These are phyloP conservation scores for Salinomyces thailandicus DNA, from an alignment of 2,329 filamentous ascomycete species.

Conservation along the genomic window DNA sequence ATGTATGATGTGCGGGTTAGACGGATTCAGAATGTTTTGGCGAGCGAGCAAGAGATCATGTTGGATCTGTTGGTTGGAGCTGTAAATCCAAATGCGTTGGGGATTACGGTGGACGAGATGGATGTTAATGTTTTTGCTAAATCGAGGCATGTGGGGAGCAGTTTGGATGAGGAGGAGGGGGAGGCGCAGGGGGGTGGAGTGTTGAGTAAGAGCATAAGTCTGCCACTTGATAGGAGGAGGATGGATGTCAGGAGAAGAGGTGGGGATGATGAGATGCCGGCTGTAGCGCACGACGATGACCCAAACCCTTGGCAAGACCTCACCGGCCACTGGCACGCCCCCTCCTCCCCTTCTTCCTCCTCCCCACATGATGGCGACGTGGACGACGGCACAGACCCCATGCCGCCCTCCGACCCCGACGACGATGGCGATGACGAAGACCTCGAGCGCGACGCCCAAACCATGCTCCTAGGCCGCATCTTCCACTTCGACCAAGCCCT, in stretches of 20 bases:
- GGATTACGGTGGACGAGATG: conserved; percentile 73
- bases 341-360: too few species aligned
- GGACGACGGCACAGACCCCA: conserved; percentile 14
- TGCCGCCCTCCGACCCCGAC: neutral
- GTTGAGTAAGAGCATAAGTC: neutral
- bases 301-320: conserved; percentile 12
- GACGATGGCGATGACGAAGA: conserved; percentile 40
- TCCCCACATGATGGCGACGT: conserved; percentile 7
- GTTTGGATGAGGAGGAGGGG: neutral
- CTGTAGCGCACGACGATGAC: neutral
- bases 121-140: conserved; percentile 93
- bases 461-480: conserved; percentile 85
- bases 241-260: conserved; percentile 4
- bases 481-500: conserved; percentile 78
- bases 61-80: conserved; percentile 81
- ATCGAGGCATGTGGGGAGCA: conserved; percentile 67
- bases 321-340: conserved; percentile 16
- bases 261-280: neutral
- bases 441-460: conserved; percentile 55
- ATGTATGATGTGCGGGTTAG: conserved; percentile 67
- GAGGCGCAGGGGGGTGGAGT: neutral
- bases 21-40: conserved; percentile 79
- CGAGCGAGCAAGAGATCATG: conserved; percentile 91
- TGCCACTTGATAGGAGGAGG: conserved; percentile 1
- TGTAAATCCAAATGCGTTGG: conserved; percentile 85